These are phyloP conservation scores for Geranium incanum DNA, from an alignment of 441 rosid genomes.

Conservation along the genomic window DNA sequence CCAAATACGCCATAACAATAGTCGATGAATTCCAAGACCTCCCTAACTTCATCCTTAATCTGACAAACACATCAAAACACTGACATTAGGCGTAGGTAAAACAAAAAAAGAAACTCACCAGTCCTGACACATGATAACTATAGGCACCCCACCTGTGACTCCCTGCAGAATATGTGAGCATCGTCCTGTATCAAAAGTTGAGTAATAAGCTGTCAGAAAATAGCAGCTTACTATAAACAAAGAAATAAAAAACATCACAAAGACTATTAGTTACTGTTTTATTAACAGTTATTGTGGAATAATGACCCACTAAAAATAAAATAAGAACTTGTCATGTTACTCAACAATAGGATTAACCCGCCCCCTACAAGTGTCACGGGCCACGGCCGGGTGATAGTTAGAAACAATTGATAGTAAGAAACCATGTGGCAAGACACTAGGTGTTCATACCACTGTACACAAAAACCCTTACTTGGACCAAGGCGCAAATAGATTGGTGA, in stretches of 20 bases:
- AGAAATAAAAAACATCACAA: not conserved
- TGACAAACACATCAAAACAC: conserved; percentile 30
- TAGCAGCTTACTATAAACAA: not conserved
- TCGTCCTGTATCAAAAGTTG: conserved; percentile 62
- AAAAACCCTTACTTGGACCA: not conserved
- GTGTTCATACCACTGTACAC: not conserved
- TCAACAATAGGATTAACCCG: not conserved
- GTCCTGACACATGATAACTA: conserved; percentile 11
- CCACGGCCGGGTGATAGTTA: not conserved
- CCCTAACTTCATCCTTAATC: conserved; percentile 83
- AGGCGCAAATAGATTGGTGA: not conserved
- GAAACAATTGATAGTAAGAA: not conserved
- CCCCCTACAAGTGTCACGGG: not conserved
- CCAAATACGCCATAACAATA: conserved; percentile 62
- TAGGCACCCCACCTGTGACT: conserved; percentile 52
- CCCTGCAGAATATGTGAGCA: conserved; percentile 95
- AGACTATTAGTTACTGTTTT: not conserved
- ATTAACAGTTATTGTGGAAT: not conserved
- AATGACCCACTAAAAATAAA: not conserved
- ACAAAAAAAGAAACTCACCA: not conserved
- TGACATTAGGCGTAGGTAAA: conserved; percentile 16
- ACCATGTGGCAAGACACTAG: not conserved
- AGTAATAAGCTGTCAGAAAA: conserved; percentile 7
- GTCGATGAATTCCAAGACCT: conserved; percentile 76
- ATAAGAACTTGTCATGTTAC: not conserved